Evolutionary conservation across 108 stramenopile genomes (phyloP), one percentile per base, ranked within the genome.

Genomic region (Conticribra weissflogii): DNA sequence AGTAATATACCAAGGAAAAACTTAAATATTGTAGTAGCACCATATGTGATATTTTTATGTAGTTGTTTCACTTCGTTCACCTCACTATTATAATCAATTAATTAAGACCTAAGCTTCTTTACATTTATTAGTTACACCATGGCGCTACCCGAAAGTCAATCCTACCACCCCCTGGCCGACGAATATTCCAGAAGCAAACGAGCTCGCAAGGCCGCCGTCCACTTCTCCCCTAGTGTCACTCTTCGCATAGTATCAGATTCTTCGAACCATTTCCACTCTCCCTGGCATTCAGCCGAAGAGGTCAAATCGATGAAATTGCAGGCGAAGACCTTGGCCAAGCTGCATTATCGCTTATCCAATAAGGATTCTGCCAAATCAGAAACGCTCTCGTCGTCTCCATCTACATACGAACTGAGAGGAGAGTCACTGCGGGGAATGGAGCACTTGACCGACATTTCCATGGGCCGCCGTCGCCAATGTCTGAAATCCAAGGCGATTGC

Each of bases 371-470:
- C 18, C 18, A 5, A 5, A 7, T 4, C 18, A n/a, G 7, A 15
- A 22, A 22, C 7, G 14, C 7, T 22, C 17, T 22, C 51, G 14
- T 22, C 5, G 51, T 22, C 18, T n/a, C 51, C 51, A 15, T 5
- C 51, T 4, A 8, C 14, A n/a, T 52, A 52, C n/a, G 51, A 52
- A 52, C 18, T 52, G 14, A 52, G 22, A 7, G 51, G 51, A 15
- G 51, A 52, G 17, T 52, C 51, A 5, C n/a, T 52, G 22, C 51
- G 51, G 18, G 51, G 51, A 52, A 52, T 52, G 51, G 51, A 52
- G 22, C 51, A 52, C 51, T 22, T 52, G 18, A 52, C 51, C 17
- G 51, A 52, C 17, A n/a, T 52, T n/a, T 4, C 7, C 51, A 52
- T 52, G 51, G 51, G 51, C 14, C 18, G 22, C 19, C 51, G 5